Base-by-base conservation (phyloP, 148 eudicot species). In the Silene uniflora region DNA sequence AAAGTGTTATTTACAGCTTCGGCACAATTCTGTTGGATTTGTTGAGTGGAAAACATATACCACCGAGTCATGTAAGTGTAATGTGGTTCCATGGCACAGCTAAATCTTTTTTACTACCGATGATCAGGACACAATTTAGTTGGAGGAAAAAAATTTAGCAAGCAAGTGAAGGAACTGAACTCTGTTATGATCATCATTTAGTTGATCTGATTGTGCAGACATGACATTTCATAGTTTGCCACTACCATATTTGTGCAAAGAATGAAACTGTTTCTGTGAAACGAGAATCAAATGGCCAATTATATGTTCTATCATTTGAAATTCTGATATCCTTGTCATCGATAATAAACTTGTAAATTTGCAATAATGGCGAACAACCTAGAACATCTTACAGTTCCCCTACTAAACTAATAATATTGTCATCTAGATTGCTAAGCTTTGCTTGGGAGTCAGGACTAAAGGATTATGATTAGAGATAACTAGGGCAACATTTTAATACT, bases 1-100 rank as follows among this genome's bases (percentile, higher is more conserved):
- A 90, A 81, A 92, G 98, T 84, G 98, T 92, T 35, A 77, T 85
- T 11, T 93, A 85, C 83, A 93, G 93, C 84, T 93, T 91, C 80
- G 98, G 98, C 71, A 93, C 96, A 17, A 87, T 90, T 70, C 88
- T 93, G 73, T 81, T 93, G 86, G 96, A 93, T 79, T 83, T 93
- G 67, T 83, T 93, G 44, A 93, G 98, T 66, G 98, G 98, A 75
- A 92, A 92, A 77, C 98, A 92, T 77, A 92, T 92, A 73, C 98
- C 98, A 76, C 98, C 98, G 23, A 93, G 87, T 85, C 98, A 93
- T 79, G 98, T 92, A 75, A 84, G 95, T 83, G 18, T 25, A 59
- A n/a, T 32, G 19, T 22, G 32, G 6, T 61, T 27, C 39, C 81
- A 42, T 71, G 74, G 16, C 12, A 21, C 67, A 10, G 4, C 70